Conservation (phyloP, 1,284 basidiomycete species). For the Gomphus sp. region DNA sequence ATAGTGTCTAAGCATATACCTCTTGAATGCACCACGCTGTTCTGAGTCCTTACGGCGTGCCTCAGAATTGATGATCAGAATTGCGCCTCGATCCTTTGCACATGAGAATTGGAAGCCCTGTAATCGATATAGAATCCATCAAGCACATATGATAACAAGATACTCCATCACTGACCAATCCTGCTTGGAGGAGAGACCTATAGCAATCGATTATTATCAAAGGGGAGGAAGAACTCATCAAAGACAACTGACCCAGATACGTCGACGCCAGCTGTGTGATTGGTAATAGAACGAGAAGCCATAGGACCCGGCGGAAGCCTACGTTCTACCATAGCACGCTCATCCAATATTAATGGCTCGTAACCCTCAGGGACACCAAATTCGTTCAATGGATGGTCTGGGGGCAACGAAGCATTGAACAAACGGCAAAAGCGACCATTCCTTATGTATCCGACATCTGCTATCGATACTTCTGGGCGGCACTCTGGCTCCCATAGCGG, state of each 20-base stretch:
- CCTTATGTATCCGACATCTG: conserved; percentile 9
- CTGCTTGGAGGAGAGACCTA: conserved; percentile 8
- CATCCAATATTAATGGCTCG: conserved; percentile 3
- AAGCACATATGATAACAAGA: background rate
- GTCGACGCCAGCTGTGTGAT: background rate
- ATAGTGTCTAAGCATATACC: conserved; percentile 5
- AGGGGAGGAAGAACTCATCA: background rate
- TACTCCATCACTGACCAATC: background rate
- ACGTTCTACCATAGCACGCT: conserved; percentile 3
- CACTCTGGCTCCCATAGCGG: conserved; percentile 9
- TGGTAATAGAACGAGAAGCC: conserved; percentile 2
- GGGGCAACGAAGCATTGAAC: conserved; percentile 6
- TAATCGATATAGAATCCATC: background rate
- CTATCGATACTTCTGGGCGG: conserved; percentile 4
- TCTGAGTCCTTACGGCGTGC: conserved; percentile 5
- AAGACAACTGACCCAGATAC: conserved; percentile 1
- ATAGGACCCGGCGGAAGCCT: conserved; percentile 1
- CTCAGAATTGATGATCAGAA: conserved; percentile 9
- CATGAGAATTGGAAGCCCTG: conserved; percentile 10
- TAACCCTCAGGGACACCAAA: conserved; percentile 10
- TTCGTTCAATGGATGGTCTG: conserved; percentile 3
- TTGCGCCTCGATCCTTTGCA: conserved; percentile 8
- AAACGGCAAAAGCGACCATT: conserved; percentile 8
- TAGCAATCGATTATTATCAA: background rate
- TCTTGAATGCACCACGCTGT: conserved; percentile 4